A percentile compares a stretch with the other conserved stretches of the same genome.
Conservation (phyloP, 2,329 filamentous ascomycete genomes). For the Colletotrichum tamarilloi region DNA sequence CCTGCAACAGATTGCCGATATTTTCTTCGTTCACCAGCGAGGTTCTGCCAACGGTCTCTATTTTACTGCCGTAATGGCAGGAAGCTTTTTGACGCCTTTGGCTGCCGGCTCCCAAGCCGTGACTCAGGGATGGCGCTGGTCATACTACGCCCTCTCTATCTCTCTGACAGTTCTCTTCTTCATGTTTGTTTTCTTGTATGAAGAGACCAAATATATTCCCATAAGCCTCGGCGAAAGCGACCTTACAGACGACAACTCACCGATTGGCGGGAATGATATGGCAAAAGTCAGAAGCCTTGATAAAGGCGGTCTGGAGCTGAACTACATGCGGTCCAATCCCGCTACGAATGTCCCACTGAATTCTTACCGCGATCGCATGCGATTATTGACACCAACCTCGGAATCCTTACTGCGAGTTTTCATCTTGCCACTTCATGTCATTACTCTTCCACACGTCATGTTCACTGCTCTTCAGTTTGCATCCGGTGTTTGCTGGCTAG, state of each 20-base stretch:
- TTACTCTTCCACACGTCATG: constrained; percentile 45
- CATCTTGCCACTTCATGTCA: constrained; percentile 21
- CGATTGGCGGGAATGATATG: not conserved
- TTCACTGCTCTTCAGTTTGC: constrained; percentile 54
- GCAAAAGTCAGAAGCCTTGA: not conserved
- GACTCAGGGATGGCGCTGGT: constrained; percentile 45
- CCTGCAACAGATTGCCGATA: constrained; percentile 40
- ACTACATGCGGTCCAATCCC: constrained; percentile 3
- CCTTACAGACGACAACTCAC: not conserved
- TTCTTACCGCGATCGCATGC: constrained; percentile 38
- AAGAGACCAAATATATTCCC: constrained; percentile 46
- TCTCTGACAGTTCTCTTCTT: constrained; percentile 39
- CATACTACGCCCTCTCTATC: constrained; percentile 42
- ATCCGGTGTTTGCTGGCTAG: constrained; percentile 49
- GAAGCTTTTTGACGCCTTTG: constrained; percentile 43
- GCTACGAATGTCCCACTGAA: constrained; percentile 22
- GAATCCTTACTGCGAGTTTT: constrained; percentile 36
- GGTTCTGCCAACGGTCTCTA: constrained; percentile 46
- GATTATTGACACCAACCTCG: constrained; percentile 36
- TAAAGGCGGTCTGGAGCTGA: not conserved
- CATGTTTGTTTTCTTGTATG: constrained; percentile 40
- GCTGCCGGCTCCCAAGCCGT: constrained; percentile 41
- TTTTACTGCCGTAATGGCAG: constrained; percentile 44
- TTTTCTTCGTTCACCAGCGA: constrained; percentile 46
- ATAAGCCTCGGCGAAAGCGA: constrained; percentile 29